phyloP scores from a whole-genome alignment of 2,329 filamentous ascomycete genomes.

The Sclerotinia borealis region DNA sequence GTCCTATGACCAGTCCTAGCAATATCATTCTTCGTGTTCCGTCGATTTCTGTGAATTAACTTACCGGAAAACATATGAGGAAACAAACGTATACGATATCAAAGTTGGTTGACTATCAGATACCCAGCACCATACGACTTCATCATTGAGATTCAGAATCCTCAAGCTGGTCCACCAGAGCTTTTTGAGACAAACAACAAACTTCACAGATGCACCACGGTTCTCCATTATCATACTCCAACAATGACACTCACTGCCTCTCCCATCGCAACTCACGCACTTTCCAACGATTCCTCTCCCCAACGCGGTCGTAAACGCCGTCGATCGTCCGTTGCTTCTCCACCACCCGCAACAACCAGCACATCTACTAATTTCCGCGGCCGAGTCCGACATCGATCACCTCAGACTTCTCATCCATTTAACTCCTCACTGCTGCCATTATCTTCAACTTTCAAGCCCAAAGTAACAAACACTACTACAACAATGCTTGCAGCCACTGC shows the following conservation, averaged over 20 bases:
- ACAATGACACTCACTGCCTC: not conserved
- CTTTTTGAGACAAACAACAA: not conserved
- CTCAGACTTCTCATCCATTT: slow-evolving; percentile 1
- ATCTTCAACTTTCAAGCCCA: not conserved
- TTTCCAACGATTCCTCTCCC: slow-evolving; percentile 4
- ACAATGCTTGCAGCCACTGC: not conserved
- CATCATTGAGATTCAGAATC: not conserved
- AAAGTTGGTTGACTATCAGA: not conserved
- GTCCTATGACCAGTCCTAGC: not conserved
- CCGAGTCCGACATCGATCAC: slow-evolving; percentile 26
- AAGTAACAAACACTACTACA: not conserved
- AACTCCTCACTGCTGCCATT: not conserved
- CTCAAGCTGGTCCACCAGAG: not conserved
- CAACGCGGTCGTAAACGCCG: slow-evolving; percentile 30
- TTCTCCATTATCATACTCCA: not conserved
- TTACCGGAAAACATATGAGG: not conserved
- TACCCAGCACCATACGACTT: not conserved
- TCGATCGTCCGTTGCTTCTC: slow-evolving; percentile 19
- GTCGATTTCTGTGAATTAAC: not conserved
- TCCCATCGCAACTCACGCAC: not conserved
- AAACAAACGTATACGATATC: not conserved
- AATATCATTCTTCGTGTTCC: not conserved
- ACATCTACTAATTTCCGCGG: slow-evolving; percentile 26
- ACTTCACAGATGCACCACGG: not conserved
- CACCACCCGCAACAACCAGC: slow-evolving; percentile 15